These are phyloP conservation scores for Casuarina equisetifolia DNA, from an alignment of 306 rosid species.

Conservation along the genomic window DNA sequence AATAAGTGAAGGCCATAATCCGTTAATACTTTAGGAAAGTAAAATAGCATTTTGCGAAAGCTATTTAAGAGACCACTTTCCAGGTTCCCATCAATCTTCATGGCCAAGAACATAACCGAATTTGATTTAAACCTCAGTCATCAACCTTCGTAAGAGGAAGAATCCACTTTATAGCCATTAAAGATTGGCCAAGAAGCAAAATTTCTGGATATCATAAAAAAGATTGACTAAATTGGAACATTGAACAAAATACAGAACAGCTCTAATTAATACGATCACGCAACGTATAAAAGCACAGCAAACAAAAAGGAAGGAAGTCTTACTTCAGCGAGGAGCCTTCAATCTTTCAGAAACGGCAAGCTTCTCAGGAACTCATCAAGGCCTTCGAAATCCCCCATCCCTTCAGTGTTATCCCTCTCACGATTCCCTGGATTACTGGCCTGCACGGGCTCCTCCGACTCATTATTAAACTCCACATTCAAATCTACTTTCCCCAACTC, in stretches of 20 bases:
- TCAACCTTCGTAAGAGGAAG: constrained; percentile 4
- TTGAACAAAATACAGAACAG: constrained; percentile 21
- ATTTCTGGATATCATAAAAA: constrained; percentile 10
- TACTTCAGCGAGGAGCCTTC: constrained; percentile 59
- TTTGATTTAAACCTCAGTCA: constrained; percentile 1
- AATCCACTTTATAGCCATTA: neutral
- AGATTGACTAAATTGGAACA: constrained; percentile 12
- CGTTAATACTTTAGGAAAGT: too few species aligned
- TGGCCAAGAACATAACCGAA: neutral
- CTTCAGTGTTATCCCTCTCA: constrained; percentile 81
- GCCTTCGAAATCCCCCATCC: constrained; percentile 87
- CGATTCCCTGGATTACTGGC: constrained; percentile 47
- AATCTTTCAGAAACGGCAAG: constrained; percentile 88
- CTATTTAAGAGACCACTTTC: neutral
- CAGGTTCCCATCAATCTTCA: constrained; percentile 14
- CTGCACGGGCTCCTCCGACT: constrained; percentile 66
- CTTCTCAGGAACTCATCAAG: constrained; percentile 91
- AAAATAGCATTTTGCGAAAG: neutral
- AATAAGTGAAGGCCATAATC: too few species aligned
- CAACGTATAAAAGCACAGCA: constrained; percentile 19
- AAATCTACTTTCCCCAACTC: constrained; percentile 84
- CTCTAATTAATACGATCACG: constrained; percentile 15
- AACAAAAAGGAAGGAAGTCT: constrained; percentile 31
- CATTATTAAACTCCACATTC: constrained; percentile 96
- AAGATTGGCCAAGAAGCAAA: constrained; percentile 6